A percentile compares a stretch with the other conserved stretches of the same genome.
Evolutionary conservation across 208 protist species (phyloP).

Genomic region (Plasmodiophora brassicae): DNA sequence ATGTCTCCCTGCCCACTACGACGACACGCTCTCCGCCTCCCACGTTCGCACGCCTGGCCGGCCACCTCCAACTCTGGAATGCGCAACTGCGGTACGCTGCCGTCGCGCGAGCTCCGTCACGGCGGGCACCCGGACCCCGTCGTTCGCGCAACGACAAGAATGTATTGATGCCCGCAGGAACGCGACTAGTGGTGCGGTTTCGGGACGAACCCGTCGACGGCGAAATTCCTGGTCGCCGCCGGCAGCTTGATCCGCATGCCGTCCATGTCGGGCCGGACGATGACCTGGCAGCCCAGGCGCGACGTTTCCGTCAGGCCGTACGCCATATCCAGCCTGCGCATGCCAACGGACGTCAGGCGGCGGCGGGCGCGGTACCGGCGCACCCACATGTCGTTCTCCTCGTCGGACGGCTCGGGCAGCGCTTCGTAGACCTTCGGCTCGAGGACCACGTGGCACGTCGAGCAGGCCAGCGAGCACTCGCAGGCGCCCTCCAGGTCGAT

Average conservation of each 20-base stretch:
- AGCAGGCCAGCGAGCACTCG: constrained; percentile 87
- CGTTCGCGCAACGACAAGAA: no score
- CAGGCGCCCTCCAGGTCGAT: constrained; percentile 88
- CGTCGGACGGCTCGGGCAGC: constrained; percentile 80
- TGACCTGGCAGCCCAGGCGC: constrained; percentile 46
- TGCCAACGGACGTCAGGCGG: constrained; percentile 55
- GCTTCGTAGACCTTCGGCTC: constrained; percentile 74
- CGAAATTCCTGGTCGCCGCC: constrained; percentile 44
- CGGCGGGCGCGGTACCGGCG: constrained; percentile 39
- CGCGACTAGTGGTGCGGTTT: background rate
- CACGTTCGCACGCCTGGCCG: no score
- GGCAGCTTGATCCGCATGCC: constrained; percentile 47
- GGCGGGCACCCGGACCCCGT: no score
- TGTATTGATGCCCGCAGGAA: no score
- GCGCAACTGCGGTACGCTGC: no score
- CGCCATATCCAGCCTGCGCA: constrained; percentile 21
- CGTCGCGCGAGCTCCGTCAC: no score
- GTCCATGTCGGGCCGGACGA: constrained; percentile 52
- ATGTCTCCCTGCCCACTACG: no score
- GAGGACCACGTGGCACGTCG: constrained; percentile 93
- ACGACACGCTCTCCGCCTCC: no score
- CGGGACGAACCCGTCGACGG: constrained; percentile 29
- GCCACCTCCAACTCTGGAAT: no score
- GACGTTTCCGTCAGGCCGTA: constrained; percentile 34
- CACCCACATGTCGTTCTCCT: constrained; percentile 66